A percentile compares a stretch with the other conserved stretches of the same genome.
These are phyloP conservation scores for Pleurotus pulmonarius DNA, from an alignment of 768 basidiomycete species.

Conservation along the genomic window DNA sequence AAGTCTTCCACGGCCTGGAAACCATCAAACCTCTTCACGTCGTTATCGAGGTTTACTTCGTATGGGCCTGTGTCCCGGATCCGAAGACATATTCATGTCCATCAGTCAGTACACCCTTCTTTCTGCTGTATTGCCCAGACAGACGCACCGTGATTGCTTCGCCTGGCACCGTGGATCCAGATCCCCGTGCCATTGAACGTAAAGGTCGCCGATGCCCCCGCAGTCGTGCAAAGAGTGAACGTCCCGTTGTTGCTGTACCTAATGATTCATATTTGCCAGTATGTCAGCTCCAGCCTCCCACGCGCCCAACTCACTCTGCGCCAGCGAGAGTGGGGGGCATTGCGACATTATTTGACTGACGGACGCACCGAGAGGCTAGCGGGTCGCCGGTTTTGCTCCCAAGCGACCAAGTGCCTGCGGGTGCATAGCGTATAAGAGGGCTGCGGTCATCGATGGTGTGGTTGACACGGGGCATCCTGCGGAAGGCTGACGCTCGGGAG, in stretches of 20 bases:
- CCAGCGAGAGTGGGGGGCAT: too few relatives aligned
- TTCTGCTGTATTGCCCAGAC: background rate
- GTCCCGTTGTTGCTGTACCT: constrained; percentile 8
- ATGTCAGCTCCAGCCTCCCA: too few relatives aligned
- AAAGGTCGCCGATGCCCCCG: constrained; percentile 1
- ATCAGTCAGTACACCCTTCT: too few relatives aligned
- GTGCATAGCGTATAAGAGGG: constrained; percentile 5
- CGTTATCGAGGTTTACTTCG: constrained; percentile 7
- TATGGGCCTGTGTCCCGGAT: background rate
- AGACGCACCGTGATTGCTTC: constrained; percentile 1
- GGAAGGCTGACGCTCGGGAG: too few relatives aligned
- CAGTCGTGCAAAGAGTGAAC: background rate
- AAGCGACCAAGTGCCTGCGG: background rate
- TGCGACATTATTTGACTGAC: too few relatives aligned
- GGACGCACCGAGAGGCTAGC: background rate
- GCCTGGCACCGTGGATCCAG: constrained; percentile 2
- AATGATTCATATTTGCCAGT: too few relatives aligned
- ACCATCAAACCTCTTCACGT: background rate
- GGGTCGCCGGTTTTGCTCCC: background rate
- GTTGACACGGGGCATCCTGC: constrained; percentile 1
- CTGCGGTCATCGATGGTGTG: constrained; percentile 6
- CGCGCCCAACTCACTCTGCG: too few relatives aligned
- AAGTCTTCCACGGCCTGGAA: background rate
- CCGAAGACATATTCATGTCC: too few relatives aligned
- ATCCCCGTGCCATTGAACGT: constrained; percentile 9